A percentile compares a stretch with the other conserved stretches of the same genome.
Conservation (phyloP, 768 basidiomycete species). For the Podaxis rugospora region DNA sequence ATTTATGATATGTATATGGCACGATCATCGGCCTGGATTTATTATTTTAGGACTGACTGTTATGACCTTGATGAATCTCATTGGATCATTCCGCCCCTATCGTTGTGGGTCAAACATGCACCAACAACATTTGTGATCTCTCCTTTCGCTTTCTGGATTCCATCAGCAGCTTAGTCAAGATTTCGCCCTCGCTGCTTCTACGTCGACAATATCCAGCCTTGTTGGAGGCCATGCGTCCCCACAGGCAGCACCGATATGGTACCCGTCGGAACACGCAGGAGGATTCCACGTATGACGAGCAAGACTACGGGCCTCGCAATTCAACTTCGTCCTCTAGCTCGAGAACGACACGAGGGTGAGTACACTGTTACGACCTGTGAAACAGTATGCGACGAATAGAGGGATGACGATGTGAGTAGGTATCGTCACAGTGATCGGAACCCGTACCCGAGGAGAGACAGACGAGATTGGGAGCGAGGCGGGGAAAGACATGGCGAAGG, state of each 20-base stretch:
- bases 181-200: neutral
- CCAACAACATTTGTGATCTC: neutral
- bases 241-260: neutral
- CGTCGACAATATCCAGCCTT: neutral
- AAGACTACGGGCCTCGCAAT: neutral
- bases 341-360: neutral
- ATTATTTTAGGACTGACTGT: no score
- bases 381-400: neutral
- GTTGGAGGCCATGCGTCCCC: conserved; percentile 8
- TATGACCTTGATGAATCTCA: no score
- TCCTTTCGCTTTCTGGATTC: neutral
- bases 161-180: conserved; percentile 5
- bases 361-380: neutral
- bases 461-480: neutral
- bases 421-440: neutral
- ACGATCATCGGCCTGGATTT: no score
- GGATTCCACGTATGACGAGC: neutral
- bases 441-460: neutral
- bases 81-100: neutral
- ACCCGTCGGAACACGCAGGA: neutral
- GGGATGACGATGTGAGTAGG: neutral
- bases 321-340: neutral
- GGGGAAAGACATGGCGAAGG: neutral
- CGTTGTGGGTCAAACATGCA: neutral
- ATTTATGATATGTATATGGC: no score